Percentiles rank a stretch among this genome's conserved stretches.
phyloP scores from a whole-genome alignment of 257 asterid genomes.

The Petunia axillaris region DNA sequence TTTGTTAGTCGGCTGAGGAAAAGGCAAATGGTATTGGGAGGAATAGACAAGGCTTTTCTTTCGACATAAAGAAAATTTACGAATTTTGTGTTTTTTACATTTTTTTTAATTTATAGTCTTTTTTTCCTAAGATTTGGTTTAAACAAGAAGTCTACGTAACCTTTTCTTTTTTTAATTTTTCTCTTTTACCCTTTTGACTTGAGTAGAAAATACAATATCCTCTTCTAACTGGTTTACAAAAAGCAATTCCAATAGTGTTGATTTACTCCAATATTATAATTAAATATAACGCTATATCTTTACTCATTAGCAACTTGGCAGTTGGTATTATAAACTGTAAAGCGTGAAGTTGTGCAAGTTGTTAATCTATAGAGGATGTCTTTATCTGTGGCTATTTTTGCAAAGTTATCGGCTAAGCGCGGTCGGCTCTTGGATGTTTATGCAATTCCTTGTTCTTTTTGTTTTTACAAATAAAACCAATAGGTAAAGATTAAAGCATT shows the following conservation, averaged over 20 bases:
- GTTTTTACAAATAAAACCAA: slow-evolving; percentile 24
- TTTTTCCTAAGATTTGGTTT: not conserved
- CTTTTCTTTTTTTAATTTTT: not conserved
- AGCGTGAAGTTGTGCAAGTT: no score
- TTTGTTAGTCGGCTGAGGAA: no score
- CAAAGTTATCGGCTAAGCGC: slow-evolving; percentile 42
- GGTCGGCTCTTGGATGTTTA: slow-evolving; percentile 27
- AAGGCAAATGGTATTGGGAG: no score
- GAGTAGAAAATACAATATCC: slow-evolving; percentile 18
- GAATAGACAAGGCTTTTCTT: not conserved
- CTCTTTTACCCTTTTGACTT: slow-evolving; percentile 24
- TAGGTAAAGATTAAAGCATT: slow-evolving; percentile 17
- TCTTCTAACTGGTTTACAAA: not conserved
- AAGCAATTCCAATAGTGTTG: no score
- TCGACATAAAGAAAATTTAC: not conserved
- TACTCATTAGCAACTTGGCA: no score
- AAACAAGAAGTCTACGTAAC: not conserved
- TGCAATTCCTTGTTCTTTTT: slow-evolving; percentile 38
- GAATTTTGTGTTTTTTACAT: no score
- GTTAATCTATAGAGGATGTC: not conserved
- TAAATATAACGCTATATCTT: no score
- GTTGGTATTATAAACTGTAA: no score
- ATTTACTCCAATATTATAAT: no score
- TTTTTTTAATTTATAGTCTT: slow-evolving; percentile 5
- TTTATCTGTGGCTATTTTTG: slow-evolving; percentile 58